Evolutionary conservation across 352 stramenopile genomes (phyloP), one percentile per base, ranked within the genome.

Genomic region (Phytophthora uliginosa): DNA sequence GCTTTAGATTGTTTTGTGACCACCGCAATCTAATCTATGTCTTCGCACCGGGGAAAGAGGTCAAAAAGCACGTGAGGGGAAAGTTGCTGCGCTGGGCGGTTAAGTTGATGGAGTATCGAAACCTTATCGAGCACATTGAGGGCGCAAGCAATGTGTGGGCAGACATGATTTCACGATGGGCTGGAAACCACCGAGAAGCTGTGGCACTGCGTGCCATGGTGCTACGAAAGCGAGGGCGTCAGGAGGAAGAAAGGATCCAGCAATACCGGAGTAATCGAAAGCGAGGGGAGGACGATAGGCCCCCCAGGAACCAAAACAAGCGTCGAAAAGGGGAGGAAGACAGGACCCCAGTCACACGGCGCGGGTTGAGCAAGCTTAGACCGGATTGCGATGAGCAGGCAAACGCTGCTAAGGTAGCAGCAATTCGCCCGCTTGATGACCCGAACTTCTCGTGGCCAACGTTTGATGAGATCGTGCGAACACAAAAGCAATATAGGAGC

Each of bases 111-210:
- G 50, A 72, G 18, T 56, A 55, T 50, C n/a, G 57, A 3, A 62
- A 73, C 38, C 28, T 31, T 4, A 40, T 73, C 8, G 40, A 67
- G 8, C 57, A 73, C 20, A 67, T 73, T 15, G 33, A 24, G 3
- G 60, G 60, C 3, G 24, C 26, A 22, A 5, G 7, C 0, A 73
- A 73, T 34, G 66, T 73, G 1, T 68, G 66, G 38, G 59, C 66
- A 2, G 58, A 68, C 28, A 68, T 63, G 66, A 22, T 68, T 7
- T 63, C 50, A 13, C 47, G 36, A 7, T 73, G 58, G 66, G 66
- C 64, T 18, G 40, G 60, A 4, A 42, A 67, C 7, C 18, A 59
- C 17, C 12, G 34, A 10, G 10, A 40, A 10, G 3, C 34, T 40
- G 13, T 40, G 12, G 34, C 34, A 40, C 18, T 48, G 18, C 18